These are phyloP conservation scores for Pleurotus eryngii DNA, from an alignment of 768 basidiomycete genomes.

Conservation along the genomic window DNA sequence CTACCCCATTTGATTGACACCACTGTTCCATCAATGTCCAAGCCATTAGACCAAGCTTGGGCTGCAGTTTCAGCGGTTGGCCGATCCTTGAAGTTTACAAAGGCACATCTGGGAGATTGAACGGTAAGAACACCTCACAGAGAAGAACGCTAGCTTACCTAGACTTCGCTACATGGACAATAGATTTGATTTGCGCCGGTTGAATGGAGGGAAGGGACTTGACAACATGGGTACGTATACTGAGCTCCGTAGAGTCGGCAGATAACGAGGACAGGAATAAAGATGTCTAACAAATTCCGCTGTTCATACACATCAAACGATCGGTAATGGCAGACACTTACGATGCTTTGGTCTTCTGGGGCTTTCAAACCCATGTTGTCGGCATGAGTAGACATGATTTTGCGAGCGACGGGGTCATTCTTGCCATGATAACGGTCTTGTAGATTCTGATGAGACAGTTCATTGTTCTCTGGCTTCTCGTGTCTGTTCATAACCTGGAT, in stretches of 20 bases:
- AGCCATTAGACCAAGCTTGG: constrained; percentile 84
- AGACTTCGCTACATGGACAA: constrained; percentile 83
- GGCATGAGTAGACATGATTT: constrained; percentile 80
- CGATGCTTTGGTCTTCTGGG: constrained; percentile 85
- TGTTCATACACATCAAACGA: neutral
- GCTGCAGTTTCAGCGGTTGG: constrained; percentile 84
- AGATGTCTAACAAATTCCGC: constrained; percentile 55
- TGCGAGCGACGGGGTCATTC: constrained; percentile 92
- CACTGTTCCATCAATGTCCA: constrained; percentile 78
- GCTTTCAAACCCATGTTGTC: constrained; percentile 80
- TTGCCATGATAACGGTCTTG: constrained; percentile 91
- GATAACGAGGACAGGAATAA: constrained; percentile 83
- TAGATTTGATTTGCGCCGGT: constrained; percentile 69
- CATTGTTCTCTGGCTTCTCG: constrained; percentile 82
- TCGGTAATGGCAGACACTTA: constrained; percentile 36
- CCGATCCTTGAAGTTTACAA: constrained; percentile 89
- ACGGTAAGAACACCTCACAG: neutral
- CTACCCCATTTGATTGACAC: constrained; percentile 88
- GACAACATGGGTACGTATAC: constrained; percentile 68
- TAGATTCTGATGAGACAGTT: constrained; percentile 87
- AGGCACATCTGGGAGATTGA: constrained; percentile 70
- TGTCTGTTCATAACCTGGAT: constrained; percentile 53
- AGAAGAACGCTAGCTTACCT: constrained; percentile 36
- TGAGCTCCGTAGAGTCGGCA: constrained; percentile 63
- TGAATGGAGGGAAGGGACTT: constrained; percentile 63